A percentile compares a stretch with the other conserved stretches of the same genome.
Conservation (phyloP, 1,284 basidiomycete genomes). For the Fomitopsis palustris region DNA sequence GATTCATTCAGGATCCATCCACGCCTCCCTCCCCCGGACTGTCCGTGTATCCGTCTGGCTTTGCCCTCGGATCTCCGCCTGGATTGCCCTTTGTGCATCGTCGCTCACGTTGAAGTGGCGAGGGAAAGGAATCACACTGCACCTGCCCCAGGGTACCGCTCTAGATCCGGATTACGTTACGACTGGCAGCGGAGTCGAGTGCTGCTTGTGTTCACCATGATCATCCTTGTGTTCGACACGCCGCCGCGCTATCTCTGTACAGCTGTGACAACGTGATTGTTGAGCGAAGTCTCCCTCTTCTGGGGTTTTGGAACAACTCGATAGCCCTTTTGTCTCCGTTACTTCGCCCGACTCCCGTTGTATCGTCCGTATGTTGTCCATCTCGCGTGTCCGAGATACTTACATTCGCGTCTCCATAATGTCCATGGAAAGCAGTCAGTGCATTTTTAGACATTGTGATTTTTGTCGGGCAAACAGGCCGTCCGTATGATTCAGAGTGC, state of each 20-base stretch:
- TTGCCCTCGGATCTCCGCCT: neutral
- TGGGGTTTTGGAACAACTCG: no score
- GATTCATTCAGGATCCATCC: neutral
- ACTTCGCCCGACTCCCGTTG: no score
- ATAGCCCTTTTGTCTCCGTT: no score
- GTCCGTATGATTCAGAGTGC: no score
- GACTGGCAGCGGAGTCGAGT: neutral
- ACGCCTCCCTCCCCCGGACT: neutral
- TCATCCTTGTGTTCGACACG: neutral
- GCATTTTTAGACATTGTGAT: no score
- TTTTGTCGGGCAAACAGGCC: no score
- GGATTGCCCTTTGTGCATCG: neutral
- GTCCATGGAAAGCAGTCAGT: no score
- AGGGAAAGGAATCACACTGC: neutral
- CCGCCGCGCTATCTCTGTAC: neutral
- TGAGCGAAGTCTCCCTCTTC: no score
- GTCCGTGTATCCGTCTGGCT: neutral
- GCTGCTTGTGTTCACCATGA: neutral
- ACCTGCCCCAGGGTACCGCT: neutral
- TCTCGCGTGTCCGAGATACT: no score
- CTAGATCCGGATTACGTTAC: conserved; percentile 1
- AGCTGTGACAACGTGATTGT: no score
- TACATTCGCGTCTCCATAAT: no score
- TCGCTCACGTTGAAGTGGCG: neutral
- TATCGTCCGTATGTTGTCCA: no score